Percentiles rank a stretch among this genome's conserved stretches.
These are phyloP conservation scores for Ogataea minuta DNA, from an alignment of 805 yeast species.

Conservation along the genomic window DNA sequence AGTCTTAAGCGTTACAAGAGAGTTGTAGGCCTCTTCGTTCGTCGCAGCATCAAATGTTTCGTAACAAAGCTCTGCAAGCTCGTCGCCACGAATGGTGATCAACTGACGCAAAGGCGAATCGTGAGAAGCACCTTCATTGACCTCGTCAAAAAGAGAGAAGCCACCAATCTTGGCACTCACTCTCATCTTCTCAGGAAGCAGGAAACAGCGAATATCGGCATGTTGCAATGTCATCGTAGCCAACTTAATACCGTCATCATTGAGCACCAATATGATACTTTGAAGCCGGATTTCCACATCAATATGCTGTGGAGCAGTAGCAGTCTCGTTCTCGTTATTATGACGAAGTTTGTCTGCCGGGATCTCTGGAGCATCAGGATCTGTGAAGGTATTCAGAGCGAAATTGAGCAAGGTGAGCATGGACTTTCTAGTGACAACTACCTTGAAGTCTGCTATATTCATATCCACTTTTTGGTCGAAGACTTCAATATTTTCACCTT, in stretches of 20 bases:
- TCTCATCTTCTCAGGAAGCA: slow-evolving; percentile 77
- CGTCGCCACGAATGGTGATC: slow-evolving; percentile 76
- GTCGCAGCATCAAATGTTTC: slow-evolving; percentile 70
- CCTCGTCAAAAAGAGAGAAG: slow-evolving; percentile 71
- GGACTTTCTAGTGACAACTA: slow-evolving; percentile 75
- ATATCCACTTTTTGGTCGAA: slow-evolving; percentile 75
- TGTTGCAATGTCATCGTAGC: slow-evolving; percentile 76
- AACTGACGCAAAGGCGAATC: slow-evolving; percentile 62
- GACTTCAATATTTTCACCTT: slow-evolving; percentile 56
- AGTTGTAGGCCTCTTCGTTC: slow-evolving; percentile 48
- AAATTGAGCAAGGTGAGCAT: slow-evolving; percentile 77
- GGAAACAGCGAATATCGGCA: slow-evolving; percentile 62
- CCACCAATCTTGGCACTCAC: slow-evolving; percentile 75
- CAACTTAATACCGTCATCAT: slow-evolving; percentile 78
- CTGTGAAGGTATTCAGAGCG: slow-evolving; percentile 81
- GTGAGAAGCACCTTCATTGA: slow-evolving; percentile 58
- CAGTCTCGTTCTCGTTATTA: slow-evolving; percentile 54
- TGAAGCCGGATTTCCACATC: slow-evolving; percentile 66
- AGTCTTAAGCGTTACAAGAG: slow-evolving; percentile 60
- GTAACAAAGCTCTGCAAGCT: slow-evolving; percentile 74
- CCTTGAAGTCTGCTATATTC: slow-evolving; percentile 72
- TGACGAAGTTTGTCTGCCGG: slow-evolving; percentile 73
- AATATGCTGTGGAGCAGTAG: slow-evolving; percentile 70
- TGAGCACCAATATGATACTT: slow-evolving; percentile 69
- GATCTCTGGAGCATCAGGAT: slow-evolving; percentile 66